Evolutionary conservation across 1,284 basidiomycete genomes (phyloP).

Genomic region (Singerocomus inundabilis): DNA sequence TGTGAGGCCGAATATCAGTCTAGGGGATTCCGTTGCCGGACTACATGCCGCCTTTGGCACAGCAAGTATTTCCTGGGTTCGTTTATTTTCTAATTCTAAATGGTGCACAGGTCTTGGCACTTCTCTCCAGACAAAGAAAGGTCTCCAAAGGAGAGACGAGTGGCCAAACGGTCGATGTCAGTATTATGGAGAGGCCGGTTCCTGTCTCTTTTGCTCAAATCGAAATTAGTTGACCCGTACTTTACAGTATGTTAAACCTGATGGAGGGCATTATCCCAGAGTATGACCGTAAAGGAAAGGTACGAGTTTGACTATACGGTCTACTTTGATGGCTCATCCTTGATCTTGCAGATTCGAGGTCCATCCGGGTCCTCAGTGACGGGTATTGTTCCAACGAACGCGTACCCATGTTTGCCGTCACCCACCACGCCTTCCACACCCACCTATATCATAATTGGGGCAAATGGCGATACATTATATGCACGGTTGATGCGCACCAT

Average conservation of each 20-base stretch:
- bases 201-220: background rate
- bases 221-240: background rate
- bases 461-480: conserved; percentile 69
- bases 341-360: conserved; percentile 49
- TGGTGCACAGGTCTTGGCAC: conserved; percentile 59
- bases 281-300: conserved; percentile 67
- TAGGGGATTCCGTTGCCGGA: conserved; percentile 69
- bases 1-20: conserved; percentile 65
- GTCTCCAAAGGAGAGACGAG: conserved; percentile 36
- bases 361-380: conserved; percentile 72
- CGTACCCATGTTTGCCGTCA: conserved; percentile 60
- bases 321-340: background rate
- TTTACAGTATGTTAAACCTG: conserved; percentile 60
- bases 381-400: conserved; percentile 71
- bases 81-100: background rate
- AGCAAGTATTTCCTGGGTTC: conserved; percentile 35
- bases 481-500: conserved; percentile 60
- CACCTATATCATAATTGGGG: conserved; percentile 65
- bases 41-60: conserved; percentile 72
- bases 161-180: conserved; percentile 68
- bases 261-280: conserved; percentile 79
- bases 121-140: conserved; percentile 53
- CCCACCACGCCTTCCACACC: conserved; percentile 40
- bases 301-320: conserved; percentile 15
- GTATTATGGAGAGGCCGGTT: conserved; percentile 63